Percentiles rank a stretch among this genome's conserved stretches.
These are phyloP conservation scores for Penicillium fimorum DNA, from an alignment of 495 filamentous ascomycete species.

Conservation along the genomic window DNA sequence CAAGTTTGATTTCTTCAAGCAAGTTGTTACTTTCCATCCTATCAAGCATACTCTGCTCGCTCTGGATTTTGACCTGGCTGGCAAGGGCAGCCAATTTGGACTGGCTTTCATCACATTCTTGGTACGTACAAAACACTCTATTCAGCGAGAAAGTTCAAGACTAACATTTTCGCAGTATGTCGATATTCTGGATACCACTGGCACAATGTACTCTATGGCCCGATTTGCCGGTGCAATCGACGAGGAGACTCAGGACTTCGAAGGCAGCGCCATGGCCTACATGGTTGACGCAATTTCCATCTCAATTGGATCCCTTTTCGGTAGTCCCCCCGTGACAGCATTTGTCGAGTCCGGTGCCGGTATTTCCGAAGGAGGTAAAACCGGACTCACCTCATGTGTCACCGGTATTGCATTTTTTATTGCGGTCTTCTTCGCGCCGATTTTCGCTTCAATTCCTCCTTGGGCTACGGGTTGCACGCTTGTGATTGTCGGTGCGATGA, in stretches of 20 bases:
- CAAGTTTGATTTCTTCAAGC: conserved; percentile 78
- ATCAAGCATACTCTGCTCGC: conserved; percentile 64
- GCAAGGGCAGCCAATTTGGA: conserved; percentile 66
- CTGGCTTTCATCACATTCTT: conserved; percentile 76
- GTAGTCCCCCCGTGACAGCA: conserved; percentile 73
- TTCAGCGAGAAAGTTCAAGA: neutral
- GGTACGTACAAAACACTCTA: conserved; percentile 13
- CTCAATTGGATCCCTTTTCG: conserved; percentile 73
- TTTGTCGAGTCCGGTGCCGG: conserved; percentile 83
- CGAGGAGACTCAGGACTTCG: conserved; percentile 71
- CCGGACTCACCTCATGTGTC: conserved; percentile 74
- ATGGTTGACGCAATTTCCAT: conserved; percentile 74
- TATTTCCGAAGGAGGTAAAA: conserved; percentile 79
- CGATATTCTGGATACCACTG: conserved; percentile 76
- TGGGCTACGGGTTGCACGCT: conserved; percentile 85
- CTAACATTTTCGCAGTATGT: conserved; percentile 57
- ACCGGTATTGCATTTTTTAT: conserved; percentile 82
- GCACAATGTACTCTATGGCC: conserved; percentile 81
- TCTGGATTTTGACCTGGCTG: conserved; percentile 65
- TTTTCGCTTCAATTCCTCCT: conserved; percentile 79
- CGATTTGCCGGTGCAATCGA: conserved; percentile 73
- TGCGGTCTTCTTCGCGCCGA: conserved; percentile 80
- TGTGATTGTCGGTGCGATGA: conserved; percentile 76
- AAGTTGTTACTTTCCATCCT: conserved; percentile 76
- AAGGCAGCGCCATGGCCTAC: conserved; percentile 74